Evolutionary conservation across 2,329 filamentous ascomycete species (phyloP).

Genomic region (Trichophyton mentagrophytes): DNA sequence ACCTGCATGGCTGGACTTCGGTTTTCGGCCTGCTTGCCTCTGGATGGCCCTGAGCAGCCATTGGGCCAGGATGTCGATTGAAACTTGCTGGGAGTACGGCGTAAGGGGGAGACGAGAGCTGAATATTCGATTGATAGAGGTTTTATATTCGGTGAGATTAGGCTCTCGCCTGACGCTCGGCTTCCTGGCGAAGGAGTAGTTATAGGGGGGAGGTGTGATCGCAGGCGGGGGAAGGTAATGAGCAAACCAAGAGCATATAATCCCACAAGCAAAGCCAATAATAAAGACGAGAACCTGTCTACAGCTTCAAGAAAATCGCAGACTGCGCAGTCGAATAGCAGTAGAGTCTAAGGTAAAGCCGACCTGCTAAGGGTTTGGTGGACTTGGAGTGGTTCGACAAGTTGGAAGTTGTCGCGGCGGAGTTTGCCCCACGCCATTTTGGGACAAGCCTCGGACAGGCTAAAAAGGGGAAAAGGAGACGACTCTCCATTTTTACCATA

Average conservation of each 20-base stretch:
- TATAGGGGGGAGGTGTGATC: not conserved
- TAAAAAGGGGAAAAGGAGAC: not conserved
- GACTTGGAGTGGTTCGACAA: not conserved
- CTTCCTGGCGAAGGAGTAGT: not conserved
- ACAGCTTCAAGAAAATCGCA: no score
- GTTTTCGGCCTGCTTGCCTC: conserved; percentile 22
- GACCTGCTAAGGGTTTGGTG: not conserved
- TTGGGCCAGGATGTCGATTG: not conserved
- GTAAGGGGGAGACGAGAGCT: not conserved
- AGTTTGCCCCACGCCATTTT: not conserved
- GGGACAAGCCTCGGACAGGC: not conserved
- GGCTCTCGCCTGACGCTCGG: not conserved
- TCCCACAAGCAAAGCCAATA: not conserved
- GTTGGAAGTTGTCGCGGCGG: not conserved
- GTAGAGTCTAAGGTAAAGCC: not conserved
- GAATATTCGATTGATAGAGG: not conserved
- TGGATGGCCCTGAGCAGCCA: conserved; percentile 8
- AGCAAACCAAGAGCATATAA: not conserved
- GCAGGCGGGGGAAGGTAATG: not conserved
- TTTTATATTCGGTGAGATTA: not conserved
- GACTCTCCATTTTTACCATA: not conserved
- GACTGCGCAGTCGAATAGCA: no score
- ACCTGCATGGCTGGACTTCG: conserved; percentile 85
- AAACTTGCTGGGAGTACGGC: not conserved
- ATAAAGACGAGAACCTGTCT: not conserved